phyloP scores from a whole-genome alignment of 768 basidiomycete species.

The Suillus spraguei region DNA sequence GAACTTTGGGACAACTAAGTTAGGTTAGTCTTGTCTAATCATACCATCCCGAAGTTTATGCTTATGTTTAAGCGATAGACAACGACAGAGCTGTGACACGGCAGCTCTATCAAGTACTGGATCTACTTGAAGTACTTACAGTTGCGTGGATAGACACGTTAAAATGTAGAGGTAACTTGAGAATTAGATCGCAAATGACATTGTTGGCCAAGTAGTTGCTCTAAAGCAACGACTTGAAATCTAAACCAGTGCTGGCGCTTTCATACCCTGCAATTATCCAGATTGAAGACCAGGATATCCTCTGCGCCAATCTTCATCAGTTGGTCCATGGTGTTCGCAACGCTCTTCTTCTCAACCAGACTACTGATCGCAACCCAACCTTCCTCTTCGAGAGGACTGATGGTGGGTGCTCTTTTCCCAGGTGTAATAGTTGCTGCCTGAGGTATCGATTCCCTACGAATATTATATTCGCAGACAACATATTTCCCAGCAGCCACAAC shows the following conservation, averaged over 20 bases:
- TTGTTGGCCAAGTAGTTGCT: neutral
- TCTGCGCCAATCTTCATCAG: slow-evolving; percentile 83
- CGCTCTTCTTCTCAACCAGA: slow-evolving; percentile 86
- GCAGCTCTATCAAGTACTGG: neutral
- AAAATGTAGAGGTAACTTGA: neutral
- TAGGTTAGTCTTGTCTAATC: no score
- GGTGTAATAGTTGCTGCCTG: slow-evolving; percentile 78
- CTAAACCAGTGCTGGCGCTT: neutral
- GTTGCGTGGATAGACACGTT: neutral
- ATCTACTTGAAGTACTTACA: neutral
- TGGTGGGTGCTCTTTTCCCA: slow-evolving; percentile 86
- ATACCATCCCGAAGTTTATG: no score
- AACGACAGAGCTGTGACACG: neutral
- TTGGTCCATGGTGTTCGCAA: slow-evolving; percentile 88
- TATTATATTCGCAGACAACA: slow-evolving; percentile 92
- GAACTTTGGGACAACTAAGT: no score
- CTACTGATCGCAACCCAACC: slow-evolving; percentile 91
- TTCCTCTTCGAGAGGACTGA: slow-evolving; percentile 79
- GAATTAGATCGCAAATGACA: neutral
- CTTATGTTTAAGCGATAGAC: neutral
- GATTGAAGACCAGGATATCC: slow-evolving; percentile 86
- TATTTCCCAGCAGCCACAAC: slow-evolving; percentile 88
- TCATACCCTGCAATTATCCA: slow-evolving; percentile 93
- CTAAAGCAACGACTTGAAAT: neutral
- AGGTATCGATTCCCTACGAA: slow-evolving; percentile 63